Percentiles rank a stretch among this genome's conserved stretches.
phyloP scores from a whole-genome alignment of 2,329 filamentous ascomycete genomes.

The Myrmaecium sp. region DNA sequence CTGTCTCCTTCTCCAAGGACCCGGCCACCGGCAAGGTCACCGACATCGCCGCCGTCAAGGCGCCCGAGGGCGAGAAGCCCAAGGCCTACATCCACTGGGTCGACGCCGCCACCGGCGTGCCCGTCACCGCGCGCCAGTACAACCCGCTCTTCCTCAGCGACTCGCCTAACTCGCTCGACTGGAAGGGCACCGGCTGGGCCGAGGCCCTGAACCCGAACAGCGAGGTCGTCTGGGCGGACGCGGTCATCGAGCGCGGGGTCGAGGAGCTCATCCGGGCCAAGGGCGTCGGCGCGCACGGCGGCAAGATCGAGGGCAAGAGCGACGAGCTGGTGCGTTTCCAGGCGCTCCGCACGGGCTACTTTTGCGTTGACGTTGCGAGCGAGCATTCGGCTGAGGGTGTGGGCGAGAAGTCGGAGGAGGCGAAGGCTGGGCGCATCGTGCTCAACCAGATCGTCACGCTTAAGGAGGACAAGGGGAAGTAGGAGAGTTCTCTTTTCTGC shows the following conservation, averaged over 20 bases:
- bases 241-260: slow-evolving; percentile 70
- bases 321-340: slow-evolving; percentile 62
- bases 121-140: slow-evolving; percentile 53
- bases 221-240: slow-evolving; percentile 61
- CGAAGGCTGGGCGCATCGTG: slow-evolving; percentile 54
- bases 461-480: slow-evolving; percentile 51
- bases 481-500: no score
- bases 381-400: no score
- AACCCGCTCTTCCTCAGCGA: slow-evolving; percentile 75
- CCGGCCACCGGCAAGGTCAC: slow-evolving; percentile 42
- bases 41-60: slow-evolving; percentile 48
- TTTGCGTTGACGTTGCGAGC: slow-evolving; percentile 52
- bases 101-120: slow-evolving; percentile 43
- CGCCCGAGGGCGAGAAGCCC: slow-evolving; percentile 53
- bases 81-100: slow-evolving; percentile 73
- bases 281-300: slow-evolving; percentile 35
- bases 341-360: slow-evolving; percentile 76
- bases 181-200: slow-evolving; percentile 60
- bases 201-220: slow-evolving; percentile 72
- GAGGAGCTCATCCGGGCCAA: slow-evolving; percentile 63
- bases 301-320: slow-evolving; percentile 42
- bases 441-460: slow-evolving; percentile 83
- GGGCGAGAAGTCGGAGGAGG: no score
- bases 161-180: slow-evolving; percentile 54
- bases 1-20: slow-evolving; percentile 51